Base-by-base conservation (phyloP, 306 rosid genomes). In the Quercus parvula region DNA sequence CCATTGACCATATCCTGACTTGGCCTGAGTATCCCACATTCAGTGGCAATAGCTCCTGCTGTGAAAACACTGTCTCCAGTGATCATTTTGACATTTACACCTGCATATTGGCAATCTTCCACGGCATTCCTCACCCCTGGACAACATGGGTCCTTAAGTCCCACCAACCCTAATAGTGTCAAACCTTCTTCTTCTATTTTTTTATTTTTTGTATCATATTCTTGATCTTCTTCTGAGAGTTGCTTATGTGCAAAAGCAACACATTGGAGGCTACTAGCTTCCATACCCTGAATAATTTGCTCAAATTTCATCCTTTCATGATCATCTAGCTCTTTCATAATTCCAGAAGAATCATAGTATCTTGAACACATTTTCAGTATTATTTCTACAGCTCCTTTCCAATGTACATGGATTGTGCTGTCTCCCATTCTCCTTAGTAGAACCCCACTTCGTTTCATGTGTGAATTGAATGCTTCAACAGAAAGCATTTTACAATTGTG, bases 341-440 rank as follows among this genome's bases (percentile, higher is more conserved):
- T 12, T 46, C 87, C 81, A 54, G 81, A 74, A 25, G 74, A 64
- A 51, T 86, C 83, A n/a, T 77, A 75, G 73, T 80, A 86, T 30
- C 87, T 81, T 0, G 83, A 80, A 25, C 89, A 83, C 81, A 80
- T 77, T 14, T 64, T 77, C 19, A 86, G 25, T 38, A 77, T 62
- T 73, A 83, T 77, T 56, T 86, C 71, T 2, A 79, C 81, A n/a
- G 81, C 85, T 46, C 85, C 81, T 83, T 83, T 83, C 89, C 87
- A 83, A 19, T 86, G 85, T 2, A 80, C 77, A 56, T 78, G 78
- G 13, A 13, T 38, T n/a, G 78, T 24, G 61, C 66, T 69, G 25
- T 80, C 81, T 17, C 2, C 28, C 55, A 80, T 77, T 56, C 78
- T 74, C 58, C 56, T 74, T 33, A 78, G 38, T 62, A 77, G 56